Conservation (phyloP, 345 rosid genomes). For the Hevea brasiliensis region DNA sequence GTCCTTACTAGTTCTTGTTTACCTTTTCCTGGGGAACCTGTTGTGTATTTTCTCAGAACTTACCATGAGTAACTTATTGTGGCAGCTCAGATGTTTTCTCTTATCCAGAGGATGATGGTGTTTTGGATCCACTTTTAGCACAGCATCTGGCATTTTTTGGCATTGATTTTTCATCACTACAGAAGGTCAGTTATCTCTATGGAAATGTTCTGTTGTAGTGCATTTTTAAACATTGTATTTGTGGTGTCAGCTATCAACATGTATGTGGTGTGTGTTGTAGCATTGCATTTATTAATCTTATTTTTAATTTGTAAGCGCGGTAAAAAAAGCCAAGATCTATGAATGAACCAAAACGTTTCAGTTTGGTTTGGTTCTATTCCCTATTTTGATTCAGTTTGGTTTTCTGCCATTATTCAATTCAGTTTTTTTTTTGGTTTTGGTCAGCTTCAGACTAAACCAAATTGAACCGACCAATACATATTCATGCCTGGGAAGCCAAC, state of each 20-base stretch:
- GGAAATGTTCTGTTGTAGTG: neutral
- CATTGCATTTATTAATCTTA: neutral
- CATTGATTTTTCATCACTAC: slow-evolving; percentile 89
- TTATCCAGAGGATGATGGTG: slow-evolving; percentile 90
- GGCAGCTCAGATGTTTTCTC: slow-evolving; percentile 99
- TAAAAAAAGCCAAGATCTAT: neutral
- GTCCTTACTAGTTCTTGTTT: neutral
- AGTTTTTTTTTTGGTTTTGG: too few species aligned
- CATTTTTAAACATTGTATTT: slow-evolving; percentile 1
- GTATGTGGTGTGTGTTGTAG: neutral
- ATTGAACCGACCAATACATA: too few species aligned
- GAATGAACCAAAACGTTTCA: too few species aligned
- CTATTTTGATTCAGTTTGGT: too few species aligned
- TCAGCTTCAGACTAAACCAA: too few species aligned
- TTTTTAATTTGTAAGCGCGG: neutral
- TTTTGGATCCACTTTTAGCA: slow-evolving; percentile 85
- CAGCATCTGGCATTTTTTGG: slow-evolving; percentile 95
- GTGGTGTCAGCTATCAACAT: neutral
- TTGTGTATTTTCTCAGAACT: slow-evolving; percentile 29
- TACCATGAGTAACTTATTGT: slow-evolving; percentile 45
- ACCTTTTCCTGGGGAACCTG: neutral
- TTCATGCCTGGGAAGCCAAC: neutral
- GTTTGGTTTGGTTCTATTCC: too few species aligned
- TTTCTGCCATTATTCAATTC: too few species aligned
- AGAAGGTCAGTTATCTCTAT: slow-evolving; percentile 59